Percentiles rank a stretch among this genome's conserved stretches.
Conservation (phyloP, 768 basidiomycete species). For the Kwoniella shandongensis region DNA sequence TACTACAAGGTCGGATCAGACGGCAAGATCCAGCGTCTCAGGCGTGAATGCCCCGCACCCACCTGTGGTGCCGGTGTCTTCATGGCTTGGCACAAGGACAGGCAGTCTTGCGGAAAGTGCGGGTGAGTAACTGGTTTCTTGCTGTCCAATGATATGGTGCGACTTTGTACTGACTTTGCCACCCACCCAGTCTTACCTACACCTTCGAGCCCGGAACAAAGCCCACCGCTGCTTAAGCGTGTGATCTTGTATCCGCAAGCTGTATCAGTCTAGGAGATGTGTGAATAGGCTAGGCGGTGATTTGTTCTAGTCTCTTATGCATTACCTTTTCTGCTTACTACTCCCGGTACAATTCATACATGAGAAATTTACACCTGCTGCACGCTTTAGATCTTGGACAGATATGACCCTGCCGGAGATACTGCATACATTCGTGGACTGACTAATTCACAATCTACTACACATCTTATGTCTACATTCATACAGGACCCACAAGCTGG, state of each 20-base stretch:
- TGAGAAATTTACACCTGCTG: neutral
- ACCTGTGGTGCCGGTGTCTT: conserved; percentile 59
- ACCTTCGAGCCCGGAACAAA: conserved; percentile 53
- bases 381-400: too few relatives aligned
- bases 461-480: too few relatives aligned
- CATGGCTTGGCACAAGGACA: conserved; percentile 98
- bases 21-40: conserved; percentile 98
- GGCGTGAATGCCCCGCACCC: conserved; percentile 74
- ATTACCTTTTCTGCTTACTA: too few relatives aligned
- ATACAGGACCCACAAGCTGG: conserved; percentile 50
- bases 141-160: conserved; percentile 5
- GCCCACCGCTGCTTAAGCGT: conserved; percentile 45
- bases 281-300: too few relatives aligned
- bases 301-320: too few relatives aligned
- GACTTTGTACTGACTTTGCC: neutral
- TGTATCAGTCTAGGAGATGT: neutral
- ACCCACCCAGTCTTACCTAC: conserved; percentile 50
- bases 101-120: conserved; percentile 86
- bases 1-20: conserved; percentile 99
- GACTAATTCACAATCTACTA: neutral
- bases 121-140: conserved; percentile 5
- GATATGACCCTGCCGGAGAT: too few relatives aligned
- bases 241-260: neutral
- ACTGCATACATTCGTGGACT: too few relatives aligned
- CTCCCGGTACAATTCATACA: neutral